A percentile compares a stretch with the other conserved stretches of the same genome.
These are phyloP conservation scores for Trichoderma parareesei DNA, from an alignment of 495 filamentous ascomycete species.

Conservation along the genomic window DNA sequence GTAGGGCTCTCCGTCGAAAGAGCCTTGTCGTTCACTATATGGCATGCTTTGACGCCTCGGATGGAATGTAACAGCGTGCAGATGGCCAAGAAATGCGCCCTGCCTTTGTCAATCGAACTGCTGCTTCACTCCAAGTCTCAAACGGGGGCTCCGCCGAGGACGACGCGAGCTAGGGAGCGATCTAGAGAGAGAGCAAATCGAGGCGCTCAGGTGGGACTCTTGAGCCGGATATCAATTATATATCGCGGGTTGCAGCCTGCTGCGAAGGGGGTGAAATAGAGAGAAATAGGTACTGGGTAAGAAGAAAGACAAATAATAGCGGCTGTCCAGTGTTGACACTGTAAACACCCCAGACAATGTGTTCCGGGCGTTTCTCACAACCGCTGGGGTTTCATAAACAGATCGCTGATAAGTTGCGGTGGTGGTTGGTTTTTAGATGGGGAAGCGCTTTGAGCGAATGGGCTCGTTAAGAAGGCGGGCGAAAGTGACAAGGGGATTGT, in stretches of 20 bases:
- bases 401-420: constrained; percentile 3
- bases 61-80: constrained; percentile 5
- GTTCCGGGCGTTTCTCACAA: too few relatives aligned
- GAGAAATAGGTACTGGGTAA: background rate
- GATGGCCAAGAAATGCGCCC: background rate
- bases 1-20: constrained; percentile 33
- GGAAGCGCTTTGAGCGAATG: background rate
- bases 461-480: constrained; percentile 7
- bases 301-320: background rate
- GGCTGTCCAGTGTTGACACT: background rate
- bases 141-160: background rate
- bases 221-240: background rate
- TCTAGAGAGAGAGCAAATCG: background rate
- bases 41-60: constrained; percentile 26
- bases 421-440: background rate
- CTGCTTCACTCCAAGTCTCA: too few relatives aligned
- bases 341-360: background rate
- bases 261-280: background rate
- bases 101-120: background rate
- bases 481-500: background rate
- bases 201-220: background rate
- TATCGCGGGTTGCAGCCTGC: constrained; percentile 3
- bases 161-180: background rate
- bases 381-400: background rate
- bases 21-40: constrained; percentile 40